phyloP scores from a whole-genome alignment of 2,329 filamentous ascomycete species.

The Aureobasidium pullulans region DNA sequence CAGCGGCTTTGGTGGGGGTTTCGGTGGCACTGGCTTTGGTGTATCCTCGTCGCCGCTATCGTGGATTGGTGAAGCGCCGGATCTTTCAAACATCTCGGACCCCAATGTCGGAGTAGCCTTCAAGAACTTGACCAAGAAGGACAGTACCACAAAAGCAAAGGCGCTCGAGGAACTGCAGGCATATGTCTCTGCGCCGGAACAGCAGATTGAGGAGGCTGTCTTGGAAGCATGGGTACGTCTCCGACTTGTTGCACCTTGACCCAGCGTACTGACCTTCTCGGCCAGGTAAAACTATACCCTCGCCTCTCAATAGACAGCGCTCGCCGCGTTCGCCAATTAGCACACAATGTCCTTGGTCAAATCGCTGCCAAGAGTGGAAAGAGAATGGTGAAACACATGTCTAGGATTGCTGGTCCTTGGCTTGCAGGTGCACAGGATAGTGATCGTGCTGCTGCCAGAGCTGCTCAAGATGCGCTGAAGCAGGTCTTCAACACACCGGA shows the following conservation, averaged over 20 bases:
- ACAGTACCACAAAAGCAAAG: constrained; percentile 84
- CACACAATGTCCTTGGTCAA: constrained; percentile 66
- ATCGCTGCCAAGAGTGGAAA: constrained; percentile 59
- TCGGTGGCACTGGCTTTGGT: constrained; percentile 35
- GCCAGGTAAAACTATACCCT: constrained; percentile 75
- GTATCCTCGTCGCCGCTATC: constrained; percentile 60
- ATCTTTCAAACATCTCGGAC: constrained; percentile 69
- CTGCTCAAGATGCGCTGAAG: constrained; percentile 69
- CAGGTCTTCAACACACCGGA: constrained; percentile 72
- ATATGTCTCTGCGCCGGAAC: constrained; percentile 52
- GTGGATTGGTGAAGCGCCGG: constrained; percentile 78
- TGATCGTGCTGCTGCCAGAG: constrained; percentile 66
- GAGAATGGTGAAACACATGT: constrained; percentile 72
- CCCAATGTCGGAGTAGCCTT: constrained; percentile 80
- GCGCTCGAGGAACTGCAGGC: constrained; percentile 77
- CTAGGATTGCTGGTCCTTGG: constrained; percentile 79
- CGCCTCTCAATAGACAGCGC: constrained; percentile 84
- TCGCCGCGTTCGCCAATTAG: constrained; percentile 77
- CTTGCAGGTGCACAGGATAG: constrained; percentile 81
- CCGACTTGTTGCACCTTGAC: too few relatives aligned
- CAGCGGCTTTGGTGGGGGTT: constrained; percentile 24
- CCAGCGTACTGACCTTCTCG: background rate
- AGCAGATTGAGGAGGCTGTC: constrained; percentile 68
- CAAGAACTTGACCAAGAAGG: constrained; percentile 88
- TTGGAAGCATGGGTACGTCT: constrained; percentile 77